Evolutionary conservation across 129 eudicot genomes (phyloP).

Genomic region (Smallanthus sonchifolius): DNA sequence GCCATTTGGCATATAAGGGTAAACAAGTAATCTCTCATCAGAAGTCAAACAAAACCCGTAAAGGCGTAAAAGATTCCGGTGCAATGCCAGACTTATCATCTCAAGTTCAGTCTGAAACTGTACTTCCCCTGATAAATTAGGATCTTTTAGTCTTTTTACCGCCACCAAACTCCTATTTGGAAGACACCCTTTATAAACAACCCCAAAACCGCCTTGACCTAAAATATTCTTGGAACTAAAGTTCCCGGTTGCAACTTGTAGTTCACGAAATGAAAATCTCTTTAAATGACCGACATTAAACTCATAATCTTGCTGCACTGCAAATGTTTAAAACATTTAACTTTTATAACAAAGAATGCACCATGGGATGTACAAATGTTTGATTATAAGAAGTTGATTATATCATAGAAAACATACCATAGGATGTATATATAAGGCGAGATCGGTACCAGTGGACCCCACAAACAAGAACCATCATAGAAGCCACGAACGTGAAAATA

Average conservation of each 20-base stretch:
- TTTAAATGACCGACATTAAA: conserved; percentile 68
- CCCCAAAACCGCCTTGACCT: conserved; percentile 96
- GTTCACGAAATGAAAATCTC: conserved; percentile 78
- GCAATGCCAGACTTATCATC: conserved; percentile 93
- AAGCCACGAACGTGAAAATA: conserved; percentile 61
- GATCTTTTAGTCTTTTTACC: conserved; percentile 83
- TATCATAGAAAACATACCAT: conserved; percentile 49
- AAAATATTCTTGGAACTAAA: conserved; percentile 76
- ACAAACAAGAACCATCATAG: conserved; percentile 51
- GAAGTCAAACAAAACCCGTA: conserved; percentile 92
- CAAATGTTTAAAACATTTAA: conserved; percentile 25
- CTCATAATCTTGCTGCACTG: conserved; percentile 95
- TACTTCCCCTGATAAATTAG: conserved; percentile 82
- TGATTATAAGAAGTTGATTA: background rate
- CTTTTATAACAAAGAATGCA: background rate
- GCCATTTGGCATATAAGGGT: conserved; percentile 98
- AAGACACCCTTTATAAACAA: conserved; percentile 83
- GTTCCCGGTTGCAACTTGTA: conserved; percentile 80
- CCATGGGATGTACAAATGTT: background rate
- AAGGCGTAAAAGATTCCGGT: conserved; percentile 82
- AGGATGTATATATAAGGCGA: conserved; percentile 55
- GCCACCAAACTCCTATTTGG: conserved; percentile 76
- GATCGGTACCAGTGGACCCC: conserved; percentile 81
- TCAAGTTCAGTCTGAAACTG: conserved; percentile 97
- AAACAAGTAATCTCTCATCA: conserved; percentile 83